Evolutionary conservation across 352 stramenopile species (phyloP), one percentile per base, ranked within the genome.

Genomic region (Phytopythium kandeliae): DNA sequence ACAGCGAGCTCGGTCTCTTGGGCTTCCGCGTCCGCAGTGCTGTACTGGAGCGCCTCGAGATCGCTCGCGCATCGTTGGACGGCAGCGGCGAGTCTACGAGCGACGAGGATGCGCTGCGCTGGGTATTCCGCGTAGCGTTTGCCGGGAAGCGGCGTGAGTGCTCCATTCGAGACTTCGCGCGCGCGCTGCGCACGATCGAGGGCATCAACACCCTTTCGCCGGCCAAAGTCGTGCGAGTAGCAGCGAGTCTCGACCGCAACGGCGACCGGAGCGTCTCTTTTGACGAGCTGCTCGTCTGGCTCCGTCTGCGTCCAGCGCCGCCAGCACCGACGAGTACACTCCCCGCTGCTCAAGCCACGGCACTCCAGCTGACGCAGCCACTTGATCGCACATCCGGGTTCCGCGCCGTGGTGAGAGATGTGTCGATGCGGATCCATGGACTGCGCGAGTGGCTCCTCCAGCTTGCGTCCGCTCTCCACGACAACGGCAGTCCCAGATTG

Each of bases 221-320:
- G 2, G 58, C 60, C 15, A 72, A 92, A 28, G 35, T 89, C 10
- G 78, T 65, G 25, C 74, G 72, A 2, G 57, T 92, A 0, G 67
- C 83, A 26, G 49, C 78, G 17, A 63, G 64, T 13, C 49, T 92
- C 9, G 78, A 92, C 59, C 65, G 62, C 21, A 58, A 89, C 38
- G 55, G 59, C 10, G 71, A 92, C 45, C 41, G 55, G 9, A 68
- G 54, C 24, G 72, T 92, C 26, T 92, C 78, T 16, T 82, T 92
- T 9, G 60, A 86, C 13, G 81, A 92, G 36, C 50, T 92, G 22
- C 48, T 92, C 4, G n/a, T 62, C 6, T 92, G 78, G 78, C 59
- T 92, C 33, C 70, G 76, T 37, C 57, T 86, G 17, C 58, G 52
- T 15, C 35, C 58, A 6, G 28, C 19, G 1, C 3, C 21, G 19